Percentiles rank a stretch among this genome's conserved stretches.
Evolutionary conservation across 2,329 filamentous ascomycete genomes (phyloP).

Genomic region (Claviceps sp.): DNA sequence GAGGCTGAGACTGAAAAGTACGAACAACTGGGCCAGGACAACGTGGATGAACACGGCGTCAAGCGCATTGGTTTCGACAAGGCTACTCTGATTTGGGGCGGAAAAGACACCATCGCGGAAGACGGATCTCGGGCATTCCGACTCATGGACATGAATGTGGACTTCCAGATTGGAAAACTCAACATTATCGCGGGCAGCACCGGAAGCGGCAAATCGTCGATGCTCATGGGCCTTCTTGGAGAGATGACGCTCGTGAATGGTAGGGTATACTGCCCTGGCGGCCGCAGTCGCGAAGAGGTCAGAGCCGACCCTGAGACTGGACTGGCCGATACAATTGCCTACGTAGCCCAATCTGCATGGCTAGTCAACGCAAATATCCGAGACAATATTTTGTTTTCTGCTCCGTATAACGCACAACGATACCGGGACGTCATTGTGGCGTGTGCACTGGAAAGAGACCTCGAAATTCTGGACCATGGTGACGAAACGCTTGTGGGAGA

Average conservation of each 20-base stretch:
- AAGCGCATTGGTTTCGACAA: constrained; percentile 73
- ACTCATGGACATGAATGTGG: constrained; percentile 68
- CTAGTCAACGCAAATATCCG: constrained; percentile 90
- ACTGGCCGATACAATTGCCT: constrained; percentile 83
- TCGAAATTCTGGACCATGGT: constrained; percentile 83
- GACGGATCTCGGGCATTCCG: constrained; percentile 65
- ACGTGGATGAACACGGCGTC: constrained; percentile 53
- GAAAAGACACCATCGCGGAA: constrained; percentile 44
- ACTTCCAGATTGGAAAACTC: constrained; percentile 73
- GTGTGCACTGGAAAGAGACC: constrained; percentile 80
- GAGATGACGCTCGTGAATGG: constrained; percentile 87
- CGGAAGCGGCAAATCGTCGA: constrained; percentile 86
- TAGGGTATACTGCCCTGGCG: constrained; percentile 72
- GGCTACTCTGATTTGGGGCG: constrained; percentile 82
- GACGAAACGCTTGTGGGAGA: constrained; percentile 92
- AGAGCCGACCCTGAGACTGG: constrained; percentile 69
- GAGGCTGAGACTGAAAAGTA: constrained; percentile 98
- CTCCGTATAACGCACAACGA: constrained; percentile 63
- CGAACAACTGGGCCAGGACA: constrained; percentile 60
- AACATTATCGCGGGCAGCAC: constrained; percentile 91
- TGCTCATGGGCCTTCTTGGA: constrained; percentile 89
- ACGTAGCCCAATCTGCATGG: constrained; percentile 95
- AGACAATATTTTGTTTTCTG: constrained; percentile 88
- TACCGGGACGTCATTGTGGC: constrained; percentile 83
- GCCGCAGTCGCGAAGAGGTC: constrained; percentile 73